Evolutionary conservation across 2,329 filamentous ascomycete genomes (phyloP).

Genomic region (Beauveria medogensis): DNA sequence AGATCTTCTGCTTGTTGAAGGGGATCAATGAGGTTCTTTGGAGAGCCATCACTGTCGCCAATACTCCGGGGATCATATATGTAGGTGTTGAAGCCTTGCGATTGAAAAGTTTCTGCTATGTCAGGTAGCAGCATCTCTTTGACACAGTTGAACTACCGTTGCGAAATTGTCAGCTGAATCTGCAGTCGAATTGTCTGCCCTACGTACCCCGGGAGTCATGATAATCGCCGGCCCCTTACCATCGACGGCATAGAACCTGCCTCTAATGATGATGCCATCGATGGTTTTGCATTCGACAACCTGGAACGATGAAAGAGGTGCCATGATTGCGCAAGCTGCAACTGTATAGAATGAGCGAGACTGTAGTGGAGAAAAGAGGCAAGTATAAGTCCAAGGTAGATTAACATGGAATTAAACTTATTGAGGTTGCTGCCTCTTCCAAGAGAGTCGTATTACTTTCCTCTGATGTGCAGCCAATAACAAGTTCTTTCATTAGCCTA

Average conservation of each 20-base stretch:
- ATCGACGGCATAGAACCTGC: conserved; percentile 26
- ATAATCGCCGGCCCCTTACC: conserved; percentile 21
- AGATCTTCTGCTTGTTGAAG: not conserved
- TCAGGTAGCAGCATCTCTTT: conserved; percentile 27
- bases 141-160: conserved; percentile 13
- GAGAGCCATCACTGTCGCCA: conserved; percentile 29
- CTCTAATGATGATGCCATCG: conserved; percentile 30
- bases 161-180: not conserved
- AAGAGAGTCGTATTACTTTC: not conserved
- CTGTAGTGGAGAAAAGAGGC: not conserved
- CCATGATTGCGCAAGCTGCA: not conserved
- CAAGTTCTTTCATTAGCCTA: not conserved
- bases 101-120: conserved; percentile 25
- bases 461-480: not conserved
- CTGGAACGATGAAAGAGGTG: conserved; percentile 3
- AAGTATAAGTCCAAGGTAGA: not conserved
- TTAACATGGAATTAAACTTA: not conserved
- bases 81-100: conserved; percentile 25
- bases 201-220: conserved; percentile 21
- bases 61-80: conserved; percentile 28
- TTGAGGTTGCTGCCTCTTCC: not conserved
- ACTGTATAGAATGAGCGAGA: not conserved
- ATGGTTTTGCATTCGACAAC: conserved; percentile 33
- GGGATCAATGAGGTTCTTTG: conserved; percentile 26
- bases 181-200: not conserved